Evolutionary conservation across 2,329 filamentous ascomycete genomes (phyloP).

Genomic region (Sporothrix euskadiensis): DNA sequence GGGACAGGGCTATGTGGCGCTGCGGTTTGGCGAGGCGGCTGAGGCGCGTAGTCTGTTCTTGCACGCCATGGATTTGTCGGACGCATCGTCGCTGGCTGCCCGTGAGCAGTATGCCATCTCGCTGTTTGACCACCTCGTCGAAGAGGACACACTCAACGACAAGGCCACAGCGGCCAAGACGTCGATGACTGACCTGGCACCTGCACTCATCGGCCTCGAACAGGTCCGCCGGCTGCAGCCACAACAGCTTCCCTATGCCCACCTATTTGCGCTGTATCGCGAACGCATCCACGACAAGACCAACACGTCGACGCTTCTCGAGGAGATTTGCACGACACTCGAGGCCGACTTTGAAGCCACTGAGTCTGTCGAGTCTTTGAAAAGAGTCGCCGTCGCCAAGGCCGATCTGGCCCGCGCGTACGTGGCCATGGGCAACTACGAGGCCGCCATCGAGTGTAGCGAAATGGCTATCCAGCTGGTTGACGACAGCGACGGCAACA

Average conservation of each 20-base stretch:
- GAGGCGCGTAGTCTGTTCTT: constrained; percentile 86
- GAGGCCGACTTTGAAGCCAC: constrained; percentile 83
- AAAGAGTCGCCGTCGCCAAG: constrained; percentile 77
- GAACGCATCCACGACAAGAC: constrained; percentile 73
- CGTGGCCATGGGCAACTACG: constrained; percentile 66
- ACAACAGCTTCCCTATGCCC: constrained; percentile 69
- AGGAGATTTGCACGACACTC: constrained; percentile 65
- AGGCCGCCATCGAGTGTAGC: constrained; percentile 73
- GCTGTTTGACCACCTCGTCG: constrained; percentile 77
- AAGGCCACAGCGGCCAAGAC: constrained; percentile 55
- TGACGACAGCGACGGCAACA: constrained; percentile 52
- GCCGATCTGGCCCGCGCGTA: constrained; percentile 84
- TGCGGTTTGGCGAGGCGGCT: constrained; percentile 69
- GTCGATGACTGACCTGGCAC: constrained; percentile 67
- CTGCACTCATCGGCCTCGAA: constrained; percentile 83
- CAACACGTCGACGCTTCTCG: constrained; percentile 64
- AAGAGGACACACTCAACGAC: constrained; percentile 34
- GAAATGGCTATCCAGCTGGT: constrained; percentile 73
- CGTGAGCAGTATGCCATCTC: constrained; percentile 79
- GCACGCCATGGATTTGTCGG: constrained; percentile 90
- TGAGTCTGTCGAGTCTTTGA: constrained; percentile 73
- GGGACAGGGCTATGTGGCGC: constrained; percentile 83
- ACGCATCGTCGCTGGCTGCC: constrained; percentile 69
- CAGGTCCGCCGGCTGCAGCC: constrained; percentile 75
- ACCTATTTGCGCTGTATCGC: constrained; percentile 76